Evolutionary conservation across 2,329 filamentous ascomycete species (phyloP).

Genomic region (Paecilomyces dactylethromorphus): DNA sequence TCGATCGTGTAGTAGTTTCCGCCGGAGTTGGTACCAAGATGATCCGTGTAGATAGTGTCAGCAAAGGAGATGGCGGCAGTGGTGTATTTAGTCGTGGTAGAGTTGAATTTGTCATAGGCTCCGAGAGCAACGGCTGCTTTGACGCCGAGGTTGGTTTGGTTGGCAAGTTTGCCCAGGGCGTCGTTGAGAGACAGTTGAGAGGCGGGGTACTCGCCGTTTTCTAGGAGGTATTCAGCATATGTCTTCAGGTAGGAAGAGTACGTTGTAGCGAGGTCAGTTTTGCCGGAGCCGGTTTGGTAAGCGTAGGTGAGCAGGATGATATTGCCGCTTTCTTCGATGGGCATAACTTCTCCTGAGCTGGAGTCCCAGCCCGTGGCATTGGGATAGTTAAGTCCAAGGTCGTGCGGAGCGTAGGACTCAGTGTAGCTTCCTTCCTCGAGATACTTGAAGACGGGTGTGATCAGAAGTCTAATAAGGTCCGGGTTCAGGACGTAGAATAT

Average conservation of each 20-base stretch:
- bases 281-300: constrained; percentile 27
- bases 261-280: constrained; percentile 23
- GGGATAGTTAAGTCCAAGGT: constrained; percentile 29
- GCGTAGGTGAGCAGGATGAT: constrained; percentile 28
- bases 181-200: constrained; percentile 34
- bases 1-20: constrained; percentile 29
- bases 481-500: constrained; percentile 34
- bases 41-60: constrained; percentile 21
- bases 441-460: constrained; percentile 30
- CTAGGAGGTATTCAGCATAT: constrained; percentile 30
- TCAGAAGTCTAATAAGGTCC: constrained; percentile 31
- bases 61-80: constrained; percentile 30
- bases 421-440: constrained; percentile 30
- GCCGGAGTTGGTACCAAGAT: constrained; percentile 20
- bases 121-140: constrained; percentile 36
- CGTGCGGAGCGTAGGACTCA: constrained; percentile 28
- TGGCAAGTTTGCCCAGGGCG: constrained; percentile 26
- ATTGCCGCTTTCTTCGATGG: constrained; percentile 33
- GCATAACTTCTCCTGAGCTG: constrained; percentile 27
- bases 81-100: constrained; percentile 15
- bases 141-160: constrained; percentile 38
- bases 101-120: constrained; percentile 19
- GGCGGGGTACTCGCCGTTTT: constrained; percentile 26
- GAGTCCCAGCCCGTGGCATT: constrained; percentile 30
- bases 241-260: constrained; percentile 23